Percentiles rank a stretch among this genome's conserved stretches.
Evolutionary conservation across 805 yeast genomes (phyloP).

Genomic region (Yarrowia sp.): DNA sequence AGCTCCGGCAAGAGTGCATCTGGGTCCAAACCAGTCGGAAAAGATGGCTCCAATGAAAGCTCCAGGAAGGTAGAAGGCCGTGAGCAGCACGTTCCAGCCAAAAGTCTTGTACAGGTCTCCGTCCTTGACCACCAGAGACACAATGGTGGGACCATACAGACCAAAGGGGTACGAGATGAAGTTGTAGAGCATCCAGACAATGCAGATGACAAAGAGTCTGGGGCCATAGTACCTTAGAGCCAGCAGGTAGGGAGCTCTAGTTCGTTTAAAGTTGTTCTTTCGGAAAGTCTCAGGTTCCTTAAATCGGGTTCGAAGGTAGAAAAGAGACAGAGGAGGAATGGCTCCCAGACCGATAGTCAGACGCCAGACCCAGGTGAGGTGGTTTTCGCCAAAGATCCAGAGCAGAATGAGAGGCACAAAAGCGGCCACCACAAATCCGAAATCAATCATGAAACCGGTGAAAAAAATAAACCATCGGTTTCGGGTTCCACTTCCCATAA

Average conservation of each 20-base stretch:
- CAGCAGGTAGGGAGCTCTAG: slow-evolving; percentile 61
- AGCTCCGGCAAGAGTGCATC: slow-evolving; percentile 70
- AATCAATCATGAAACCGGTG: slow-evolving; percentile 83
- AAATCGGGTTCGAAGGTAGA: slow-evolving; percentile 72
- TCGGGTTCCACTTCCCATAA: slow-evolving; percentile 75
- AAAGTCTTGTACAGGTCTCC: slow-evolving; percentile 66
- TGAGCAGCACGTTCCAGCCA: slow-evolving; percentile 91
- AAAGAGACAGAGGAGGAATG: slow-evolving; percentile 74
- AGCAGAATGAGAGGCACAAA: slow-evolving; percentile 82
- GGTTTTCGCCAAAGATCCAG: slow-evolving; percentile 71
- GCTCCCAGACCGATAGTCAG: slow-evolving; percentile 87
- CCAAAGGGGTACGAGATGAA: slow-evolving; percentile 86
- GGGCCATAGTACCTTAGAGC: slow-evolving; percentile 81
- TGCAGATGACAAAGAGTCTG: slow-evolving; percentile 62
- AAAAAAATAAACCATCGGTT: slow-evolving; percentile 88
- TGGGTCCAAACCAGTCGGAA: slow-evolving; percentile 90
- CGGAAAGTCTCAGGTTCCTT: slow-evolving; percentile 68
- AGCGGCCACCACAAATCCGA: slow-evolving; percentile 78
- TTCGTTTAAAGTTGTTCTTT: slow-evolving; percentile 64
- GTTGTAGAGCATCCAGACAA: slow-evolving; percentile 90
- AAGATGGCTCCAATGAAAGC: slow-evolving; percentile 78
- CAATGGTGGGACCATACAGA: slow-evolving; percentile 71
- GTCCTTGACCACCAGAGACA: slow-evolving; percentile 56
- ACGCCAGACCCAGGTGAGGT: slow-evolving; percentile 87
- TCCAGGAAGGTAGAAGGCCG: slow-evolving; percentile 87